Evolutionary conservation across 495 filamentous ascomycete genomes (phyloP).

Genomic region (Penicillium steckii): DNA sequence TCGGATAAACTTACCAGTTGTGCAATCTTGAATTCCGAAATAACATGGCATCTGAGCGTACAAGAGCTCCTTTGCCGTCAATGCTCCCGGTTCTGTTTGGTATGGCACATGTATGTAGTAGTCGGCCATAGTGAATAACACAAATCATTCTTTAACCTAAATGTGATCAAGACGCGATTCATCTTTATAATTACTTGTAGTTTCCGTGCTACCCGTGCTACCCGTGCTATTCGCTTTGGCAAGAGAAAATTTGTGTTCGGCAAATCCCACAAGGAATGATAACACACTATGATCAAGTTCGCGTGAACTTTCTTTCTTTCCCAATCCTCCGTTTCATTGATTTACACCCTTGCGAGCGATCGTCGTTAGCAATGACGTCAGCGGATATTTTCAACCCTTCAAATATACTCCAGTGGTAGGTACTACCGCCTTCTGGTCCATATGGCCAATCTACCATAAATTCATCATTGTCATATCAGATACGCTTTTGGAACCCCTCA

Average conservation of each 20-base stretch:
- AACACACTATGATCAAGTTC: not conserved
- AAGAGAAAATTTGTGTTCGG: not conserved
- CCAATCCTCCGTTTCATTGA: too few species aligned
- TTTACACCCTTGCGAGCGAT: not conserved
- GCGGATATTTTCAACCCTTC: not conserved
- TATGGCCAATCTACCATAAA: not conserved
- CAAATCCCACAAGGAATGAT: not conserved
- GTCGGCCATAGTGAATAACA: not conserved
- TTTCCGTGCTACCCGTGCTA: not conserved
- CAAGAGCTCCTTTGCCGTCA: slow-evolving; percentile 5
- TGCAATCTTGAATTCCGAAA: slow-evolving; percentile 4
- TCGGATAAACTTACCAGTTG: not conserved
- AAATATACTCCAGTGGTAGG: not conserved
- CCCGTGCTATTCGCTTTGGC: not conserved
- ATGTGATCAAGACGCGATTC: not conserved
- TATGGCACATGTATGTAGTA: slow-evolving; percentile 6
- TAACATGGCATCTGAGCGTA: slow-evolving; percentile 6
- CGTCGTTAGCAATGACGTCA: not conserved
- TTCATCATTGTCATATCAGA: not conserved
- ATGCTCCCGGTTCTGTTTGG: not conserved
- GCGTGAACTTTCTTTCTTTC: not conserved
- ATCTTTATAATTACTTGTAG: not conserved
- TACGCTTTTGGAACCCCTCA: not conserved
- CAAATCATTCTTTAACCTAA: not conserved
- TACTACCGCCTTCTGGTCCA: not conserved